Evolutionary conservation across 768 basidiomycete genomes (phyloP), one percentile per base, ranked within the genome.

Genomic region (Psilocybe cyanescens): DNA sequence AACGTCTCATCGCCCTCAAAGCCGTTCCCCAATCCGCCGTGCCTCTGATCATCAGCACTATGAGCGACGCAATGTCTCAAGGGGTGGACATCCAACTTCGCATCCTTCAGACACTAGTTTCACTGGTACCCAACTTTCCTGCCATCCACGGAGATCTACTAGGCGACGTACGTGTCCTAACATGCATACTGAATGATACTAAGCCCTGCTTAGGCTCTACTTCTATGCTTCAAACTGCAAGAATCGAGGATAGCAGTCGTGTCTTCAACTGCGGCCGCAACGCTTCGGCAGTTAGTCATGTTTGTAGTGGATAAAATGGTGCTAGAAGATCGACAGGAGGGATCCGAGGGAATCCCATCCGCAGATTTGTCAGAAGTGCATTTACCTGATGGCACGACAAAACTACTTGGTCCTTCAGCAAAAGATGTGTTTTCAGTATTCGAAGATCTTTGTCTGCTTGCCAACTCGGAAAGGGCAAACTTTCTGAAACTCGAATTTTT

Each of bases 21-120:
- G 94, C 92, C 19, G 92, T 97, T 1, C 91, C 91, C 0, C 86
- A 90, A 72, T 86, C 86, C 1, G 86, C 89, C 0, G 90, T 97
- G 0, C 87, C 92, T 1, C 73, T 86, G 37, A 92, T 98, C 55
- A 83, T 99, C 67, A 85, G 76, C 48, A 97, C 91, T 0, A 90
- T 99, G 86, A 86, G 81, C 59, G 89, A 92, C 64, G 94, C 94
- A 16, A 87, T 97, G 79, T 89, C 86, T 30, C 95, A 97, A 72
- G 97, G 95, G 5, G 96, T 99, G 31, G 97, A 99, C 71, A 97
- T 98, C 29, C 97, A 99, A 71, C 83, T 99, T 41, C 90, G 92
- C 55, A 92, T 98, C 29, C 81, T 99, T 0, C 96, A 98, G 73
- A 96, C 94, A 0, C 82, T 99, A 8, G 86, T 97, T 8, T 93